Base-by-base conservation (phyloP, 2,329 filamentous ascomycete species). In the Hymenoscyphus infarciens region DNA sequence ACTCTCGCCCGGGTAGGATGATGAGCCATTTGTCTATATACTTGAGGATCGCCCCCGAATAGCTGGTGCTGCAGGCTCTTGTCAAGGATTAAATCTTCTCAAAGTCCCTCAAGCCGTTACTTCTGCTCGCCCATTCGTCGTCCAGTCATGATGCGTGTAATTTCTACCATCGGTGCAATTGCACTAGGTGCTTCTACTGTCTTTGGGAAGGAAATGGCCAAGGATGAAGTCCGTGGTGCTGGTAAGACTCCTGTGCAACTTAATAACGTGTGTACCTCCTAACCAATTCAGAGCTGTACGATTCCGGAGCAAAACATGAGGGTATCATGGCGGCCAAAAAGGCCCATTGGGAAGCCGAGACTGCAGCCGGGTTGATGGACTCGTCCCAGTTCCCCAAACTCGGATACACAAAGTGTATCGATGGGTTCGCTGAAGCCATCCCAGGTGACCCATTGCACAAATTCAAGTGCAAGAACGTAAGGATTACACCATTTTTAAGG, bases 391-490 rank as follows among this genome's bases (percentile, higher is more conserved):
- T 72, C 16, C 59, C 53, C 10, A 61, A 60, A 45, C 55, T 65
- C 54, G 57, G 56, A 22, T 65, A 61, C 61, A 58, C 63, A 29
- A 61, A 61, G 27, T 61, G 59, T 61, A 33, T 61, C 5, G 49
- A 61, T 22, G 63, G 63, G 4, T 58, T 65, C 29, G 63, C 63
- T 7, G 58, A 63, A 29, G 63, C 63, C 5, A 42, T 61, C 7
- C 58, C 63, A 15, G 63, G 63, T 39, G 63, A 63, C 42, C 33
- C 58, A 16, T 33, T 56, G 5, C 59, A 65, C 56, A 76, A n/a
- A 72, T 75, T 62, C 73, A 78, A 19, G 75, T 82, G 80, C 71
- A 77, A 74, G 59, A 80, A 80, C 63, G 72, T 73, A 61, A 35
- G 57, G 29, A 66, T 68, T 63, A 2, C 15, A n/a, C 6, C 2